These are phyloP conservation scores for Trichoderma erinaceum DNA, from an alignment of 495 filamentous ascomycete genomes.

Conservation along the genomic window DNA sequence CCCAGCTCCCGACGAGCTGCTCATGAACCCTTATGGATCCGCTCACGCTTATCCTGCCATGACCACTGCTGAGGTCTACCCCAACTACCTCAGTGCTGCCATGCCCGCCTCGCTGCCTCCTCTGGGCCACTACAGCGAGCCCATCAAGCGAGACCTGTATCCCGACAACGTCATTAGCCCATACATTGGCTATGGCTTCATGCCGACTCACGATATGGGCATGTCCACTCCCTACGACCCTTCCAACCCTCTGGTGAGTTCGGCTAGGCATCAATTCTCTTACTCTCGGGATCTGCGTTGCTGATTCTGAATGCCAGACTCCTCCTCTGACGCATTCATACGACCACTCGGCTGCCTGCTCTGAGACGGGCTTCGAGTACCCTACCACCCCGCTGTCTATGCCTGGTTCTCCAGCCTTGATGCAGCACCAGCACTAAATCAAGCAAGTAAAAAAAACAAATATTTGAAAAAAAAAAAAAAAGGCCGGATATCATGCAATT, in stretches of 20 bases:
- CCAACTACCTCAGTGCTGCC: conserved; percentile 59
- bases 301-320: conserved; percentile 56
- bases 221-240: conserved; percentile 54
- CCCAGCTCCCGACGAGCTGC: conserved; percentile 60
- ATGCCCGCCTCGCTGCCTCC: conserved; percentile 56
- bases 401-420: conserved; percentile 54
- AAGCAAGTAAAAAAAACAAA: not conserved
- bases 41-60: conserved; percentile 60
- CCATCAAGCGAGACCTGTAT: conserved; percentile 54
- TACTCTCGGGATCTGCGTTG: conserved; percentile 36
- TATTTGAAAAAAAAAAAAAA: not conserved
- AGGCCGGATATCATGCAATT: not conserved
- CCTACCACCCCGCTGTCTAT: conserved; percentile 64
- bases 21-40: conserved; percentile 57
- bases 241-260: conserved; percentile 65
- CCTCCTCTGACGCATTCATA: conserved; percentile 78
- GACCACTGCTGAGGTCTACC: conserved; percentile 54
- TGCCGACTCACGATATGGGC: conserved; percentile 70
- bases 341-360: conserved; percentile 62
- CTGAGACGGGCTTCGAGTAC: conserved; percentile 55
- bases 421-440: conserved; percentile 24
- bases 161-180: conserved; percentile 63
- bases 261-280: conserved; percentile 30
- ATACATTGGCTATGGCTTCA: conserved; percentile 70
- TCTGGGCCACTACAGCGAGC: conserved; percentile 56